Conservation (phyloP, 2,329 filamentous ascomycete genomes). For the Sordariomycetes sp. region DNA sequence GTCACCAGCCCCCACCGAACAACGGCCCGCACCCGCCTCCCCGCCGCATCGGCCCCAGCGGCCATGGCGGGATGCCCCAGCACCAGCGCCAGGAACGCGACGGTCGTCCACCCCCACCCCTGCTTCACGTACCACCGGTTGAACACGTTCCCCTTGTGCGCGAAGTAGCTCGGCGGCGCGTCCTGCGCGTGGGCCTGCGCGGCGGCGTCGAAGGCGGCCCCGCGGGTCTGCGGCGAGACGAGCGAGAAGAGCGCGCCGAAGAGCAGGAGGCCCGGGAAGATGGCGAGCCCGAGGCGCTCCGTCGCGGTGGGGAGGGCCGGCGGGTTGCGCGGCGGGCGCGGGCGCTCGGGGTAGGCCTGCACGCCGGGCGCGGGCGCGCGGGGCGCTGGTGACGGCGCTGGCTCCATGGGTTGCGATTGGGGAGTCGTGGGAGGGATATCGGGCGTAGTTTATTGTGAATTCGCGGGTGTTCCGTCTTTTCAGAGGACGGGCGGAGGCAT, state of each 20-base stretch:
- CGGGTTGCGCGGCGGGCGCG: constrained; percentile 27
- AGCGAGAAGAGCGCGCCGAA: constrained; percentile 74
- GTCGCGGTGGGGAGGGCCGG: constrained; percentile 61
- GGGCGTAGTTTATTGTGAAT: background rate
- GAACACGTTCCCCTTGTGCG: constrained; percentile 85
- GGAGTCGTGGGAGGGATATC: background rate
- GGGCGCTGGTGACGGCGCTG: background rate
- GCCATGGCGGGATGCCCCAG: constrained; percentile 51
- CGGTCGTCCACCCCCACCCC: constrained; percentile 85
- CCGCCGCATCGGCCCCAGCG: constrained; percentile 9
- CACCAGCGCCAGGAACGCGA: constrained; percentile 61
- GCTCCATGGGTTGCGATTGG: background rate
- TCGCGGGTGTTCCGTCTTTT: background rate
- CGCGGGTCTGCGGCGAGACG: constrained; percentile 62
- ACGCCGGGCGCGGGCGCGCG: background rate
- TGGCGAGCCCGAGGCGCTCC: constrained; percentile 51
- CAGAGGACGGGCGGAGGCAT: background rate
- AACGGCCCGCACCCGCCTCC: constrained; percentile 40
- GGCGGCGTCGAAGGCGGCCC: constrained; percentile 48
- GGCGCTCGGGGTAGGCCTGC: background rate
- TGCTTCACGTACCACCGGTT: constrained; percentile 91
- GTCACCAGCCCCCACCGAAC: constrained; percentile 66
- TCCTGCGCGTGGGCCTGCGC: constrained; percentile 53
- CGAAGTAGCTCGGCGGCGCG: constrained; percentile 76
- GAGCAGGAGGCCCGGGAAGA: constrained; percentile 70